Percentiles rank a stretch among this genome's conserved stretches.
Conservation (phyloP, 805 yeast genomes). For the Komagataella ulmi region DNA sequence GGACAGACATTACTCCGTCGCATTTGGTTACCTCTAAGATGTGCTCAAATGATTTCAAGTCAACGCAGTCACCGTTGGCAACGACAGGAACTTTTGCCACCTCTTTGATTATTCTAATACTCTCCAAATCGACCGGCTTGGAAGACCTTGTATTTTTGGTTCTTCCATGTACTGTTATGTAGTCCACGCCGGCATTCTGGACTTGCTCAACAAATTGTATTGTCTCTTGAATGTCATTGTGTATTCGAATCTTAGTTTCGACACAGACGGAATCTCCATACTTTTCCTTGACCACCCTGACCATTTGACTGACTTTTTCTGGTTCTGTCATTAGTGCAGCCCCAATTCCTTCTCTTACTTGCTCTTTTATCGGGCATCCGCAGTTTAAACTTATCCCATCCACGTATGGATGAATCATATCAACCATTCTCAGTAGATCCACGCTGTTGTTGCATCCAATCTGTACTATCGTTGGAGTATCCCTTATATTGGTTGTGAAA, state of each 20-base stretch:
- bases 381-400: conserved; percentile 94
- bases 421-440: conserved; percentile 72
- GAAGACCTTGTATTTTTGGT: conserved; percentile 77
- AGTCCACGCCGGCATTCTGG: conserved; percentile 84
- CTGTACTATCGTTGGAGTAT: conserved; percentile 71
- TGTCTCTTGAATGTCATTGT: conserved; percentile 62
- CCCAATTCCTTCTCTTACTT: conserved; percentile 91
- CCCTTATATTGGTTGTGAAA: conserved; percentile 65
- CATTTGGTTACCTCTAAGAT: conserved; percentile 60
- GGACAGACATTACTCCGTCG: conserved; percentile 92
- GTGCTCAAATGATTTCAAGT: conserved; percentile 43
- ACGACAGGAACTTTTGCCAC: conserved; percentile 64
- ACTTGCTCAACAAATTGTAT: conserved; percentile 56
- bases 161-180: conserved; percentile 90
- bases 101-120: conserved; percentile 53
- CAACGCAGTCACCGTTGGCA: conserved; percentile 95
- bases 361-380: conserved; percentile 95
- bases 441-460: conserved; percentile 79
- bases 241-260: conserved; percentile 89
- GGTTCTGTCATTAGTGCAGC: conserved; percentile 87
- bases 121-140: conserved; percentile 71
- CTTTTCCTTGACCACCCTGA: conserved; percentile 61
- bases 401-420: conserved; percentile 79
- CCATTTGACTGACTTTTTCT: conserved; percentile 73
- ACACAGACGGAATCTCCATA: conserved; percentile 64